Conservation (phyloP, 352 stramenopile species). For the Plasmopara viticola region DNA sequence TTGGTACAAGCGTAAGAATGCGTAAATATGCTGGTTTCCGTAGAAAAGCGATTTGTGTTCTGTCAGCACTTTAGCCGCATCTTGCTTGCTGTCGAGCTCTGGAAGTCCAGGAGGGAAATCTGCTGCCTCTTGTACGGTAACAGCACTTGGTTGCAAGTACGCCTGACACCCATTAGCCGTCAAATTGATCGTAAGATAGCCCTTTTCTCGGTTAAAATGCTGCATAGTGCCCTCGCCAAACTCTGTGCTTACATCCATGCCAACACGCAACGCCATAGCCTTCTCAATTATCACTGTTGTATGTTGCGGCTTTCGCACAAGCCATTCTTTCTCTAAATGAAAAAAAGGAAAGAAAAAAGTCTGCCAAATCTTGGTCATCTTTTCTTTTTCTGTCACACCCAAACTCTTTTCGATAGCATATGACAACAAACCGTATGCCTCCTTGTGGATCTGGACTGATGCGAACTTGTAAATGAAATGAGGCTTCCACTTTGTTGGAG, state of each 20-base stretch:
- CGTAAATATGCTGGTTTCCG: slow-evolving; percentile 81
- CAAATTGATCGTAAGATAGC: slow-evolving; percentile 62
- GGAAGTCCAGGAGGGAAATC: slow-evolving; percentile 70
- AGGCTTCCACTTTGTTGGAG: slow-evolving; percentile 38
- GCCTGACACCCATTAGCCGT: slow-evolving; percentile 46
- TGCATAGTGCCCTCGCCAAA: slow-evolving; percentile 80
- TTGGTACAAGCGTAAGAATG: slow-evolving; percentile 87
- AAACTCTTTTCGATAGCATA: slow-evolving; percentile 82
- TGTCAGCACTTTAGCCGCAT: slow-evolving; percentile 34
- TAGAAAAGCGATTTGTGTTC: slow-evolving; percentile 58
- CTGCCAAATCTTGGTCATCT: slow-evolving; percentile 80
- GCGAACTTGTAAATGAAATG: slow-evolving; percentile 73
- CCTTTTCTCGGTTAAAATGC: slow-evolving; percentile 59
- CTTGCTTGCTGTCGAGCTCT: slow-evolving; percentile 51
- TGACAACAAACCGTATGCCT: slow-evolving; percentile 68
- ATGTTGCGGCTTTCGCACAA: slow-evolving; percentile 68
- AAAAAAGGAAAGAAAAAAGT: slow-evolving; percentile 84
- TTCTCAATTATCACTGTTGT: slow-evolving; percentile 60
- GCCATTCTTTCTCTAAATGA: slow-evolving; percentile 74
- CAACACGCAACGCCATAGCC: slow-evolving; percentile 51
- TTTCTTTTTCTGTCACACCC: slow-evolving; percentile 75
- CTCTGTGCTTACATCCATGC: slow-evolving; percentile 70
- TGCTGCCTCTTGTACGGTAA: slow-evolving; percentile 69
- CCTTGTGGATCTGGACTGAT: slow-evolving; percentile 79
- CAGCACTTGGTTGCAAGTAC: slow-evolving; percentile 66